phyloP scores from a whole-genome alignment of 208 protist genomes.

The Phytomonas sp. region DNA sequence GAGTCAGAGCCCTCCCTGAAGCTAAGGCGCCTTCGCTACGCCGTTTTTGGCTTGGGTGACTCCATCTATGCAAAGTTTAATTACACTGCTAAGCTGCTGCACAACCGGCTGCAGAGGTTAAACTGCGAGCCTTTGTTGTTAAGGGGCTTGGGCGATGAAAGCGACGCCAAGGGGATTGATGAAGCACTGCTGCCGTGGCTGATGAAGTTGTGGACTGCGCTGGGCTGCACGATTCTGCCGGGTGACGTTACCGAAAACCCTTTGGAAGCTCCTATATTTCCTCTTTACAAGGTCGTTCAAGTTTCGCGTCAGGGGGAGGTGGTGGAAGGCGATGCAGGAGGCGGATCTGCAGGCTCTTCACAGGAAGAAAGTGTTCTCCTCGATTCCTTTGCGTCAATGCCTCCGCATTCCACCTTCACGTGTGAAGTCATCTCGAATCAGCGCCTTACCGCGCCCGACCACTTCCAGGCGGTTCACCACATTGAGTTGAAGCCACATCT shows the following conservation, averaged over 20 bases:
- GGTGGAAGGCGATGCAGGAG: neutral
- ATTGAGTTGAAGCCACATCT: conserved; percentile 20
- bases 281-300: conserved; percentile 17
- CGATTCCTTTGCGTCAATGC: neutral
- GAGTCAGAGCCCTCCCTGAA: conserved; percentile 14
- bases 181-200: conserved; percentile 69
- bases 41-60: conserved; percentile 90
- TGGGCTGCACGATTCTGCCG: conserved; percentile 17
- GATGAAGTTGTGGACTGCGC: conserved; percentile 43
- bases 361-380: neutral
- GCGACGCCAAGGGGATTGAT: conserved; percentile 72
- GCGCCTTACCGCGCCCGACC: conserved; percentile 43
- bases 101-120: conserved; percentile 83
- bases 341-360: neutral
- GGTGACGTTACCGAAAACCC: conserved; percentile 7
- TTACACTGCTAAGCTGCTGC: conserved; percentile 89
- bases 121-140: conserved; percentile 61
- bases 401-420: conserved; percentile 10
- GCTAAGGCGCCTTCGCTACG: conserved; percentile 58
- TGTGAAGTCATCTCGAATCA: conserved; percentile 31
- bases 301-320: conserved; percentile 2
- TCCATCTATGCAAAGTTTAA: conserved; percentile 88
- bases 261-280: conserved; percentile 19
- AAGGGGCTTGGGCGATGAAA: conserved; percentile 87
- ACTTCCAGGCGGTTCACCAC: conserved; percentile 68